These are phyloP conservation scores for Panicum hallii DNA, from an alignment of 202 grass and related monocot species.

Conservation along the genomic window DNA sequence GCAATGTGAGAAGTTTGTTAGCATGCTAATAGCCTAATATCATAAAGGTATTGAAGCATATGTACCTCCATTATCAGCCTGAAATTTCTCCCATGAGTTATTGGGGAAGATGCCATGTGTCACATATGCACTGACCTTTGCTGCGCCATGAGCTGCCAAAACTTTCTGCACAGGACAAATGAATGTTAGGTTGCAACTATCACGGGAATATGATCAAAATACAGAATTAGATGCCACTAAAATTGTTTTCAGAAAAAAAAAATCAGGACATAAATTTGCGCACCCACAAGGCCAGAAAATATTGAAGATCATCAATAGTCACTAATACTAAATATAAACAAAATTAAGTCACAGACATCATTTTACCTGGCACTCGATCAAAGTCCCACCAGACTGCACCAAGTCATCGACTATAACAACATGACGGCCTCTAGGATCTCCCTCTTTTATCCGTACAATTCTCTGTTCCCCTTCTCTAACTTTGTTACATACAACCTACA, in stretches of 20 bases:
- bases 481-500: slow-evolving; percentile 96
- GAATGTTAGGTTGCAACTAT: slow-evolving; percentile 32
- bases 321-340: background rate
- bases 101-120: slow-evolving; percentile 98
- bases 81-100: slow-evolving; percentile 83
- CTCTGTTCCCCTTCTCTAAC: slow-evolving; percentile 94
- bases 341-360: background rate
- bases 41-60: slow-evolving; percentile 13
- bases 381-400: slow-evolving; percentile 93
- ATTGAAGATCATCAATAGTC: slow-evolving; percentile 36
- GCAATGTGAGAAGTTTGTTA: slow-evolving; percentile 18
- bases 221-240: slow-evolving; percentile 29
- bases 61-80: slow-evolving; percentile 83
- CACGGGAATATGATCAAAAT: slow-evolving; percentile 36
- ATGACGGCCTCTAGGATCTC: slow-evolving; percentile 83
- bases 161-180: slow-evolving; percentile 76
- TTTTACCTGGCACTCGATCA: slow-evolving; percentile 96
- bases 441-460: slow-evolving; percentile 95
- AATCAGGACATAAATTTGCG: slow-evolving; percentile 17
- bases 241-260: slow-evolving; percentile 18
- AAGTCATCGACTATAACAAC: slow-evolving; percentile 98
- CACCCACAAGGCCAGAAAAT: slow-evolving; percentile 1
- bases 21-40: slow-evolving; percentile 39
- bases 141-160: slow-evolving; percentile 86
- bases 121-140: slow-evolving; percentile 95